Evolutionary conservation across 345 rosid species (phyloP), one percentile per base, ranked within the genome.

Genomic region (Microcos paniculata): DNA sequence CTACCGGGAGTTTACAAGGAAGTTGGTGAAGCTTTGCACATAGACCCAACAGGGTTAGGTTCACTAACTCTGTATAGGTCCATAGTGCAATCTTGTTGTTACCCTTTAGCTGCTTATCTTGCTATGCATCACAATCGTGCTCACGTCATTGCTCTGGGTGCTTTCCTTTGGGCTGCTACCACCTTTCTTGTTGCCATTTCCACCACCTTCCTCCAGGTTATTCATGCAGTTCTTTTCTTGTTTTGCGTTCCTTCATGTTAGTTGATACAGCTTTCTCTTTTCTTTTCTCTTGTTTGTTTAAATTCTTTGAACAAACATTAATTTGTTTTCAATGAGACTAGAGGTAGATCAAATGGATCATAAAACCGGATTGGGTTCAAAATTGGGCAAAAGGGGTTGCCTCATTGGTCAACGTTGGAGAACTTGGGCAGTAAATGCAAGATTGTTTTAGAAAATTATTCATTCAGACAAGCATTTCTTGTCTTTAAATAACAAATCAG

Each of bases 1-100:
- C 80, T 91, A n/a, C 90, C 93, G 1, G 89, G 92, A 38, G 92
- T 91, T 65, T 91, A 88, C 80, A 88, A 88, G 66, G 96, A 89
- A 70, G 87, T 89, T 4, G 93, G 91, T 2, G 90, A 80, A 1
- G 90, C 86, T 74, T 49, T 91, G 10, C 89, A 87, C 76, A 75
- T 73, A 0, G 93, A 89, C 48, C 93, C 93, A 4, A 87, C 92
- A 1, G 90, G 91, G 14, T 70, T 91, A 61, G 94, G 92, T 33
- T 82, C 92, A 0, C 70, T 89, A 18, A 88, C 90, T 33, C 82
- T 89, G 56, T 85, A 82, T 53, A 82, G 96, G 12, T 91, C 96
- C 59, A 76, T 91, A 11, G 92, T 91, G n/a, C 94, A 91, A 74
- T 70, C 84, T 52, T 81, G 63, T 59, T 85, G 88, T 68, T 89